These are phyloP conservation scores for Metschnikowia continentalis DNA, from an alignment of 805 yeast genomes.

Conservation along the genomic window DNA sequence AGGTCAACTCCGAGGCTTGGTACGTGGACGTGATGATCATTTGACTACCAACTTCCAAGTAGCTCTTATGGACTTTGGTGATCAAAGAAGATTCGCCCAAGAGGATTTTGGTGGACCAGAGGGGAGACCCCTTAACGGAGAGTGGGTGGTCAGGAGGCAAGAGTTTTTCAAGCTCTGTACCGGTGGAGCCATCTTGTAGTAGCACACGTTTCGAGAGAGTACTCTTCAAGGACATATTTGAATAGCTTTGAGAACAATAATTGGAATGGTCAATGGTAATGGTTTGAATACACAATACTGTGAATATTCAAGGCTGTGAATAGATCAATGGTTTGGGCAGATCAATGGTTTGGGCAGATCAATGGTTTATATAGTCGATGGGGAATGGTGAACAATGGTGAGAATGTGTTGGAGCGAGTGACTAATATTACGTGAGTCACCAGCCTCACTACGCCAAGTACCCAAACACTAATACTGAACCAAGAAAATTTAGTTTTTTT, in stretches of 20 bases:
- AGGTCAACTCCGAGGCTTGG: conserved; percentile 17
- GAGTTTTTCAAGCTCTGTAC: conserved; percentile 16
- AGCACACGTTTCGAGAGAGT: conserved; percentile 4
- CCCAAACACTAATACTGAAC: too few species aligned
- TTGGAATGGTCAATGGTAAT: too few species aligned
- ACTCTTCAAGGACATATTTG: conserved; percentile 7
- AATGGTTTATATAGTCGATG: too few species aligned
- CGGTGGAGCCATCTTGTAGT: conserved; percentile 19
- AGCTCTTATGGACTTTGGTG: conserved; percentile 14
- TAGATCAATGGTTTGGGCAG: too few species aligned
- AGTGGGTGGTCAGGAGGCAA: conserved; percentile 16
- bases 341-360: too few species aligned
- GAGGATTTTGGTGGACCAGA: conserved; percentile 20
- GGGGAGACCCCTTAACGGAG: conserved; percentile 17
- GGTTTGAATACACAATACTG: too few species aligned
- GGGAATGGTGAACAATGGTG: too few species aligned
- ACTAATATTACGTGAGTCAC: too few species aligned
- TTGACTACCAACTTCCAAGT: conserved; percentile 17
- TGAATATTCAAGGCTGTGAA: too few species aligned
- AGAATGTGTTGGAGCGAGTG: too few species aligned
- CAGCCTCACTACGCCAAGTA: too few species aligned
- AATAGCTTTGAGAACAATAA: not conserved
- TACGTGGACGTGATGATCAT: conserved; percentile 19
- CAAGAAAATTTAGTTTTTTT: too few species aligned
- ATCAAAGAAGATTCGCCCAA: conserved; percentile 14